A percentile compares a stretch with the other conserved stretches of the same genome.
Evolutionary conservation across 345 rosid genomes (phyloP).

Genomic region (Corymbia maculata): DNA sequence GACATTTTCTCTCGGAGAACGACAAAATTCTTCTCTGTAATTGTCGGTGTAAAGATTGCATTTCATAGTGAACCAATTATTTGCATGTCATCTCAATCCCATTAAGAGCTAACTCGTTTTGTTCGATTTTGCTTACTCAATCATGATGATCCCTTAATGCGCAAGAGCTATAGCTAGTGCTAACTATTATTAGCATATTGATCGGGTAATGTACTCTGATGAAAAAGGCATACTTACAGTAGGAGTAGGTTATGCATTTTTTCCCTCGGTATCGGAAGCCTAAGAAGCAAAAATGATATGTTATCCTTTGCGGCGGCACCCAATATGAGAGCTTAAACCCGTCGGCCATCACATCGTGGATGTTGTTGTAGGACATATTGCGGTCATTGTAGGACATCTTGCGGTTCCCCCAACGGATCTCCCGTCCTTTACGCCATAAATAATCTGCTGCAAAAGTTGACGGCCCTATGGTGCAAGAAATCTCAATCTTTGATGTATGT

Average conservation of each 20-base stretch:
- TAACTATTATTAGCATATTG: background rate
- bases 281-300: too few species aligned
- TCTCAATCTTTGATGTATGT: fast-evolving
- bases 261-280: background rate
- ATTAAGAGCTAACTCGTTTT: too few species aligned
- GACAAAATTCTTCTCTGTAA: too few species aligned
- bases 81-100: background rate
- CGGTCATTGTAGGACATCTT: background rate
- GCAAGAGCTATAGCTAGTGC: background rate
- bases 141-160: background rate
- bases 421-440: fast-evolving
- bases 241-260: background rate
- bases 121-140: too few species aligned
- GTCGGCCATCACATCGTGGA: background rate
- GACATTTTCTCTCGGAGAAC: background rate
- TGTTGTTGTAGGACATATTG: background rate
- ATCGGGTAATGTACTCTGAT: too few species aligned
- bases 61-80: too few species aligned
- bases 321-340: background rate
- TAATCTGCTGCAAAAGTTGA: fast-evolving
- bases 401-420: background rate
- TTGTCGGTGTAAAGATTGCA: too few species aligned
- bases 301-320: fast-evolving
- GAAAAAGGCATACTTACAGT: background rate
- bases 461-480: fast-evolving